Conservation (phyloP, 352 stramenopile genomes). For the Phytophthora constricta region DNA sequence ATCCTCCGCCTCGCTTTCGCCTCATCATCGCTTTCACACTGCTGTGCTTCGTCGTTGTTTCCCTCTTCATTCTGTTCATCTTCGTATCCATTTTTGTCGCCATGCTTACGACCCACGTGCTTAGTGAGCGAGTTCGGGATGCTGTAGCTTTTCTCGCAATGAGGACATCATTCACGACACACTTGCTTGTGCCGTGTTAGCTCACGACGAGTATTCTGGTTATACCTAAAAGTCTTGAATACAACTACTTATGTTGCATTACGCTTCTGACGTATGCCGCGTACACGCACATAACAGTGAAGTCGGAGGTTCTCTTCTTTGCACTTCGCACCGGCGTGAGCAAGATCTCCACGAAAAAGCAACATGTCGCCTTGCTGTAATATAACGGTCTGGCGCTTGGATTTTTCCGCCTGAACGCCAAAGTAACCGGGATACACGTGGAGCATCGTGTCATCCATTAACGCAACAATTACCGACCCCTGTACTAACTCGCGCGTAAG, state of each 20-base stretch:
- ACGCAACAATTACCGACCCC: not conserved
- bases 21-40: not conserved
- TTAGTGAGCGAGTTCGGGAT: not conserved
- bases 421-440: constrained; percentile 5
- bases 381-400: not conserved
- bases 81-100: not conserved
- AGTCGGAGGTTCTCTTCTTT: not conserved
- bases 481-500: not conserved
- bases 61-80: not conserved
- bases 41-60: not conserved
- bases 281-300: not conserved
- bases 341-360: constrained; percentile 8
- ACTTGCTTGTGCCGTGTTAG: not conserved
- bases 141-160: not conserved
- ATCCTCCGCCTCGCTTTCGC: not conserved
- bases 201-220: not conserved
- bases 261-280: not conserved
- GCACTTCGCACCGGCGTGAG: not conserved
- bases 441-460: not conserved
- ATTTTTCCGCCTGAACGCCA: not conserved
- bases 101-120: not conserved
- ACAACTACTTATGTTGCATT: not conserved
- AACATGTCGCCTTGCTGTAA: constrained; percentile 6
- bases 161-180: not conserved
- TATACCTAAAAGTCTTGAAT: not conserved